Evolutionary conservation across 2,329 filamentous ascomycete species (phyloP), one percentile per base, ranked within the genome.

Genomic region (Fusarium cyanostomum): DNA sequence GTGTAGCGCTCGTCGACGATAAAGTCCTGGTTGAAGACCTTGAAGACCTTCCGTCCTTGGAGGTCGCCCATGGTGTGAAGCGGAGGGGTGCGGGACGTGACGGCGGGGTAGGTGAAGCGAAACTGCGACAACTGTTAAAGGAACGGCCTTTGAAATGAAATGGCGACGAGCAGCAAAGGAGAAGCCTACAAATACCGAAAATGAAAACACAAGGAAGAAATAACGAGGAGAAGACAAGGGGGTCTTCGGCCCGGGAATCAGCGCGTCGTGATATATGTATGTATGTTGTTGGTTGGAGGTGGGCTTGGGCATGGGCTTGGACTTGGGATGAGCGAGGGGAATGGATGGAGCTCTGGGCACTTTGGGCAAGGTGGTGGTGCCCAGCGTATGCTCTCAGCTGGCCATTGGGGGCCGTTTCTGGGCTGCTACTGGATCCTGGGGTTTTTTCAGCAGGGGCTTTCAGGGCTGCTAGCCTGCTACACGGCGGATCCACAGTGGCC

Each of bases 21-120:
- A 77, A 99, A 99, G 82, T 99, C 95, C 77, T 99, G 95, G 84
- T 97, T 97, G 82, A 99, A 99, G 78, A 99, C 94, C 89, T 96
- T 97, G 86, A 97, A 97, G 79, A 94, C 87, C 86, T 97, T 97
- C 80, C 93, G 90, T 75, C 78, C 77, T 67, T 80, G 73, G 39
- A 80, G 75, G 57, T 80, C 78, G 56, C 73, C 69, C 78, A 80
- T 79, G 70, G 57, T 66, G 62, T 39, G 54, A 39, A 46, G 59
- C 37, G 26, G 51, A 24, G 50, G 49, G 52, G 44, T 48, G 61
- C 56, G 37, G 55, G 49, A 49, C 53, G 56, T 42, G 38, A 33
- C 50, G 50, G 57, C 60, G 60, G 68, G 68, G 64, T 56, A 61
- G 52, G 28, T 49, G 24, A 39, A 13, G 37, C 26, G 44, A 62